A percentile compares a stretch with the other conserved stretches of the same genome.
phyloP scores from a whole-genome alignment of 1,139 yeast genomes.

The Blastobotrys petasosporus region DNA sequence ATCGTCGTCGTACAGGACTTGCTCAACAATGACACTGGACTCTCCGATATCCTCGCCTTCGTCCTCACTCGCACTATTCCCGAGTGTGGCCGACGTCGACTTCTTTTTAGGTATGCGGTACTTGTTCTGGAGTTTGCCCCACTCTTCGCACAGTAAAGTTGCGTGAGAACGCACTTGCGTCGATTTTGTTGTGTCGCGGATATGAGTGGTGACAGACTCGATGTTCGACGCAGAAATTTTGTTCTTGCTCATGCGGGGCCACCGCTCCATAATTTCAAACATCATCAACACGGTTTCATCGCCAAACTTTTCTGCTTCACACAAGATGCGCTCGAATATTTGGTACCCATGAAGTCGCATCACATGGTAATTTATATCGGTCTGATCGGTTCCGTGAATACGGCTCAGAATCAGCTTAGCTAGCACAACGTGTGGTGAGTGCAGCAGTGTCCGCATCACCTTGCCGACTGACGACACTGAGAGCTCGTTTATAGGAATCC shows the following conservation, averaged over 20 bases:
- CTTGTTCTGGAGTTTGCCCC: constrained; percentile 76
- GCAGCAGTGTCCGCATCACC: constrained; percentile 77
- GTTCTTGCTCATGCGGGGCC: constrained; percentile 82
- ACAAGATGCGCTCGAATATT: constrained; percentile 58
- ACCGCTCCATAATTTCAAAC: constrained; percentile 52
- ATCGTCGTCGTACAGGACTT: not conserved
- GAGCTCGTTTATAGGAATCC: constrained; percentile 51
- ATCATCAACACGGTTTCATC: constrained; percentile 24
- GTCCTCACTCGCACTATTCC: not conserved
- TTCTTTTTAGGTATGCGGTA: constrained; percentile 64
- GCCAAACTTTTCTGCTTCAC: constrained; percentile 36
- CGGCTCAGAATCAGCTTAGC: constrained; percentile 63
- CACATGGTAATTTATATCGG: constrained; percentile 51
- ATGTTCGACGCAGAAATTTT: constrained; percentile 76
- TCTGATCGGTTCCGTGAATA: constrained; percentile 51
- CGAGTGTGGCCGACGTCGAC: no score
- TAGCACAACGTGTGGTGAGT: constrained; percentile 64
- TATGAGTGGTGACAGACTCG: constrained; percentile 52
- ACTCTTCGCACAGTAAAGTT: constrained; percentile 48
- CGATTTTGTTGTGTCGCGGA: constrained; percentile 34
- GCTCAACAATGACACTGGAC: not conserved
- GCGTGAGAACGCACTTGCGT: constrained; percentile 37
- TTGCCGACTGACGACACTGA: constrained; percentile 52
- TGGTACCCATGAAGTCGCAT: constrained; percentile 84
- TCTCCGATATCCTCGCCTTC: not conserved